phyloP scores from a whole-genome alignment of 78 protist species.

The Dictyostelium intermedium region DNA sequence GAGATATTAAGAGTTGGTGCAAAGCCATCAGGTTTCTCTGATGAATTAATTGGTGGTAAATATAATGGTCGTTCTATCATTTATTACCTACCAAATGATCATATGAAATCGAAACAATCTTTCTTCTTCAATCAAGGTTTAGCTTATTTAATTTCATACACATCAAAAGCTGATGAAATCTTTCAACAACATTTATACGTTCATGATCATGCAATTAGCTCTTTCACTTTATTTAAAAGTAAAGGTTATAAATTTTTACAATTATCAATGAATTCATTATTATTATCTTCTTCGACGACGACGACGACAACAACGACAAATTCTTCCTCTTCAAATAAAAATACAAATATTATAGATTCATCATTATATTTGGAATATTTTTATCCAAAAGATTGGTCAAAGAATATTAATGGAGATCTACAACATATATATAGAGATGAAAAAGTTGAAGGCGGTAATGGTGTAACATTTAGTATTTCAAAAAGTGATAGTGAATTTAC shows the following conservation, averaged over 20 bases:
- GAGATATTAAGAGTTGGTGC: neutral
- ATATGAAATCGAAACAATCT: constrained; percentile 2
- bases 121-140: neutral
- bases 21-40: neutral
- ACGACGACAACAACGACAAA: too few relatives aligned
- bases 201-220: constrained; percentile 1
- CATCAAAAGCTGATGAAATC: neutral
- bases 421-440: neutral
- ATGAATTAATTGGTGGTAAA: neutral
- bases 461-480: neutral
- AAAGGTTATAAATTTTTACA: neutral
- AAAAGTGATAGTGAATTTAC: neutral
- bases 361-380: neutral
- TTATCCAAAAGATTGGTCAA: neutral
- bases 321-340: neutral
- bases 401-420: neutral
- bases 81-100: neutral
- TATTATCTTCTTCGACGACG: neutral
- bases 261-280: neutral
- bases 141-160: neutral
- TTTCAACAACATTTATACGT: neutral
- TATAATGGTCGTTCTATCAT: neutral
- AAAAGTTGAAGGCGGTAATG: neutral
- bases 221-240: neutral
- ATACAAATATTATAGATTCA: too few relatives aligned